Evolutionary conservation across 1,284 basidiomycete species (phyloP), one percentile per base, ranked within the genome.

Genomic region (Termitomyces sp.): DNA sequence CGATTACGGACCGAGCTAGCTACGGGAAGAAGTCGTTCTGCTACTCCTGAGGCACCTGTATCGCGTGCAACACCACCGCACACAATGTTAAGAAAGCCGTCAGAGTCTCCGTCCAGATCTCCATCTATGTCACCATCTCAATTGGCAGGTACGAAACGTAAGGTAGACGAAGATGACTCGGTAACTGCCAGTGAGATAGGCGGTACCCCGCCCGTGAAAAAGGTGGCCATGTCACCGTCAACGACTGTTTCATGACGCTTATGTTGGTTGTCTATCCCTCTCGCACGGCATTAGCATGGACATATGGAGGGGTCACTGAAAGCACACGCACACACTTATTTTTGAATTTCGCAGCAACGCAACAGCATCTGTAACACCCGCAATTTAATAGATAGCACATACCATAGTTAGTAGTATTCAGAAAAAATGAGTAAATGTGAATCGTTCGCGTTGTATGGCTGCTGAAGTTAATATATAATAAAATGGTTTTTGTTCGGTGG

Each of bases 1-100:
- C 80, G 86, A 47, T 67, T 91, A 61, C 82, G 83, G 58, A 80
- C 72, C 71, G 84, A 84, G 63, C 69, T 75, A 43, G 69, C 69
- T 58, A 74, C 76, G 64, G 76, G 79, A 58, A 90, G 86, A 58
- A 89, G 87, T 74, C 83, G 88, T 59, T 84, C 84, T 61, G 76
- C 75, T 62, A 90, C 88, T 15, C 88, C 88, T 66, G 88, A 90
- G 66, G 73, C 66, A 62, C 59, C 52, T 58, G 61, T 63, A 49
- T 60, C 46, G 47, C 64, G 58, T 51, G 56, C 72, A 47, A 81
- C 83, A 52, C 82, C 86, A 36, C 72, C 71, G 65, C 77, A 65
- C 38, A 50, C 66, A 63, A 59, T 54, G 52, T 58, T 67, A 56
- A 68, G 66, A 70, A 64, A 64, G 48, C 10, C 54, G 49, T 65